phyloP scores from a whole-genome alignment of 2,329 filamentous ascomycete genomes.

The Microdochium paspali region DNA sequence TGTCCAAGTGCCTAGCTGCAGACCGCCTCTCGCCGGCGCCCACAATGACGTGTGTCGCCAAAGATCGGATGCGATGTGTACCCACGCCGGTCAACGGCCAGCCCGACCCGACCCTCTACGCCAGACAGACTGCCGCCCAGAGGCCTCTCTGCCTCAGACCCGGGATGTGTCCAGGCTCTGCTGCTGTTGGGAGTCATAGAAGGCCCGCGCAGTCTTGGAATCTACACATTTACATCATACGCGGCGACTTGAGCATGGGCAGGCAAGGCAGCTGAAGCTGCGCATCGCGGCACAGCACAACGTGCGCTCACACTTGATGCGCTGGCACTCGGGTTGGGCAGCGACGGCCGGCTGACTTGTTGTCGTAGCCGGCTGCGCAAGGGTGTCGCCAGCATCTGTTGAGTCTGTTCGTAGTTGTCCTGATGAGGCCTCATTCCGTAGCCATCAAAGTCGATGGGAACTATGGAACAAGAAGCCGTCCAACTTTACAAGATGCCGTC shows the following conservation, averaged over 20 bases:
- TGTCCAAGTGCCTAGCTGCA: not conserved
- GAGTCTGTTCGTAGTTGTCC: no score
- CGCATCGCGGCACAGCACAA: not conserved
- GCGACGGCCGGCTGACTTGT: not conserved
- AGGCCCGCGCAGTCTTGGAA: no score
- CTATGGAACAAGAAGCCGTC: no score
- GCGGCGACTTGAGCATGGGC: no score
- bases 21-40: not conserved
- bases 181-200: no score
- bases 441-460: no score
- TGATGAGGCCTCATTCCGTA: no score
- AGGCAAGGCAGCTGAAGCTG: not conserved
- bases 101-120: not conserved
- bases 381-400: not conserved
- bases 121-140: no score
- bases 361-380: not conserved
- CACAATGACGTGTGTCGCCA: not conserved
- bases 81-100: not conserved
- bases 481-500: no score
- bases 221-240: not conserved
- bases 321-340: not conserved
- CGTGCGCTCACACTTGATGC: not conserved
- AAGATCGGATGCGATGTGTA: not conserved
- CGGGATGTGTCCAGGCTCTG: not conserved
- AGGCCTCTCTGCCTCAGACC: no score